Percentiles rank a stretch among this genome's conserved stretches.
Conservation (phyloP, 1,284 basidiomycete genomes). For the Xanthoconium separans region DNA sequence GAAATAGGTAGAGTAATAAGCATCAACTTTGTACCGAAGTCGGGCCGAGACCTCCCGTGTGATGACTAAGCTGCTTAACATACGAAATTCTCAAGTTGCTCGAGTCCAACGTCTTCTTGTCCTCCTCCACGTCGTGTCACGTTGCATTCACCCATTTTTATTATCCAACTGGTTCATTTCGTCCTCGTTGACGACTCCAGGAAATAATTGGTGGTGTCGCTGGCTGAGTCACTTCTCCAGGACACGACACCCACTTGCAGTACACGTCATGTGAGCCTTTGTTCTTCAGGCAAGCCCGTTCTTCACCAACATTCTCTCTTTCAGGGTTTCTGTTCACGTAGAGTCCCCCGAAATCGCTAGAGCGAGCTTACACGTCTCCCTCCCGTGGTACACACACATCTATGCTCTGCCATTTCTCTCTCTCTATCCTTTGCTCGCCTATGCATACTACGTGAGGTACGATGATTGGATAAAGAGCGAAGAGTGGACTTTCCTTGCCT, state of each 20-base stretch:
- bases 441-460: constrained; percentile 89
- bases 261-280: constrained; percentile 18
- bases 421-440: constrained; percentile 88
- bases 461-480: constrained; percentile 91
- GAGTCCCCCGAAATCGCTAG: constrained; percentile 84
- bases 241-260: constrained; percentile 5
- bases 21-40: too few relatives aligned
- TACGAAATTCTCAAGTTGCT: constrained; percentile 2
- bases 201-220: constrained; percentile 3
- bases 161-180: neutral
- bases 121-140: constrained; percentile 4
- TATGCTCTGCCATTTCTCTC: constrained; percentile 86
- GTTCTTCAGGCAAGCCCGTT: neutral
- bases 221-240: neutral
- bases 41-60: neutral
- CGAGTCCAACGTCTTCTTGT: neutral
- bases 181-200: neutral
- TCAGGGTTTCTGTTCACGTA: constrained; percentile 52
- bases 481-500: constrained; percentile 95
- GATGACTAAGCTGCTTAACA: constrained; percentile 22
- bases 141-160: neutral
- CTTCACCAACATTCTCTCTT: neutral
- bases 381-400: constrained; percentile 77
- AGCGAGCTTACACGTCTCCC: constrained; percentile 77
- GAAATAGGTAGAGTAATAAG: too few relatives aligned